Base-by-base conservation (phyloP, 306 rosid species). In the Sicyos baderoa region DNA sequence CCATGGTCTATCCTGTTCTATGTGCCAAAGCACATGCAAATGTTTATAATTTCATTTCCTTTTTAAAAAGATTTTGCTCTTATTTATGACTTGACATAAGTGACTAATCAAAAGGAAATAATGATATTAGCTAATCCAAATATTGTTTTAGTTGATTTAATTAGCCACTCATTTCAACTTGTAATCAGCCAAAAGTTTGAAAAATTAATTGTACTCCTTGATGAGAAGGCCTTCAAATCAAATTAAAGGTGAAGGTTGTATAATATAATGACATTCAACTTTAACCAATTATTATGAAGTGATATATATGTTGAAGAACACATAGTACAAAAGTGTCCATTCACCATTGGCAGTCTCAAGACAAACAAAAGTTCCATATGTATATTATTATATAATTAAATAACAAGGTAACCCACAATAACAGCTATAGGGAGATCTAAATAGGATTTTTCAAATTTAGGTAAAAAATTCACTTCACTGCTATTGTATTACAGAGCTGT, bases 351-450 rank as follows among this genome's bases (percentile, higher is more conserved):
- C 12, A 29, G 66, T 25, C 29, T 44, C 65, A 44, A 44, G 53
- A 64, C 44, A 64, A 64, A 45, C 53, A 42, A 19, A 64, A 64
- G 69, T 13, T 44, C 13, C 32, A 64, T 35, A 64, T 62, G 50
- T 32, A 29, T 63, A 13, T 17, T 63, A 63, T 40, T 12, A 32
- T 32, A 27, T 60, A 47, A 60, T 25, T 60, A 60, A 32, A 60
- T 16, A 62, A 37, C 68, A 62, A 62, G 40, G 3, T 37, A 22
- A n/a, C 27, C 50, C 66, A 29, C 66, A 59, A 22, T 5, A 29
- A 62, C 27, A 62, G 29, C 68, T 40, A 62, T 9, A 62, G 68
- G 68, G 68, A 17, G 66, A 59, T 35, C 42, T 35, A 35, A 59
- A 59, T 32, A 59, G 44, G 66, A 15, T 35, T 37, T 18, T 62